Conservation (phyloP, 148 eudicot genomes). For the Dysphania ambrosioides region DNA sequence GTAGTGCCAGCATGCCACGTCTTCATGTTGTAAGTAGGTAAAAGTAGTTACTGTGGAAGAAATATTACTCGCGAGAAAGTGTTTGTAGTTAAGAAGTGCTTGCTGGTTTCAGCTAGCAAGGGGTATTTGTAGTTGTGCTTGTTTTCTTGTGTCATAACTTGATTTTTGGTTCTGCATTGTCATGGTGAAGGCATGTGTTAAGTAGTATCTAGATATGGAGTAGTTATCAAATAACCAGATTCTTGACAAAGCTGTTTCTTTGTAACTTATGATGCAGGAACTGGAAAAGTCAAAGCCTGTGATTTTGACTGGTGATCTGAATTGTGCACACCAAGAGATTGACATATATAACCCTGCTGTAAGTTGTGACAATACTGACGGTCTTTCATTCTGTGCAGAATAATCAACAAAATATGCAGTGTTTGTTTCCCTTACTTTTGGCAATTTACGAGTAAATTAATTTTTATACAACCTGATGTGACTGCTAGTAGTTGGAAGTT, state of each 20-base stretch:
- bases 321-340: constrained; percentile 96
- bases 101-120: not conserved
- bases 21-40: not conserved
- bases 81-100: not conserved
- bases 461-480: not conserved
- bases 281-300: constrained; percentile 95
- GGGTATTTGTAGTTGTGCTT: not conserved
- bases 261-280: constrained; percentile 50
- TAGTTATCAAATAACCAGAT: too few relatives aligned
- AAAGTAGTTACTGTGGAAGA: not conserved
- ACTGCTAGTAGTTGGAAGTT: not conserved
- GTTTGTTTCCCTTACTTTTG: not conserved
- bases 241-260: constrained; percentile 7
- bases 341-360: constrained; percentile 95
- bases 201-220: too few relatives aligned
- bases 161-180: too few relatives aligned
- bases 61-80: not conserved
- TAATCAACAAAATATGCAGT: not conserved
- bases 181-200: too few relatives aligned
- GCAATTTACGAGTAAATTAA: too few relatives aligned
- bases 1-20: too few relatives aligned
- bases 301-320: constrained; percentile 88
- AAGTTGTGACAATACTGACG: constrained; percentile 27
- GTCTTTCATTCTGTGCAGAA: not conserved
- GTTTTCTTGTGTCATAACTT: too few relatives aligned